Percentiles rank a stretch among this genome's conserved stretches.
Evolutionary conservation across 1,284 basidiomycete species (phyloP).

Genomic region (Marasmius sp.): DNA sequence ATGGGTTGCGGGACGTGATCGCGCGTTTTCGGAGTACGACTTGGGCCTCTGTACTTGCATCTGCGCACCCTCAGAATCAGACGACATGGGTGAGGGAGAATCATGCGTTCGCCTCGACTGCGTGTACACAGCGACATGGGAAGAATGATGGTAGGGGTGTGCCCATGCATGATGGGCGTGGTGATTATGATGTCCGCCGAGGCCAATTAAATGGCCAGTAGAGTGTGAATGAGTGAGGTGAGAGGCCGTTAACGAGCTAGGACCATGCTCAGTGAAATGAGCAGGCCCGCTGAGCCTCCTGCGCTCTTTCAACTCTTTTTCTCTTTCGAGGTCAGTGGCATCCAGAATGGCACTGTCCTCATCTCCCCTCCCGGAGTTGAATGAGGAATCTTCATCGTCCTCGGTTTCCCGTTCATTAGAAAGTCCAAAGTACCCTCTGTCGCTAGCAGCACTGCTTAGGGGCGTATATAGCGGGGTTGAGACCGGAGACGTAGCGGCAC

Average conservation of each 20-base stretch:
- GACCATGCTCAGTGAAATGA: conserved; percentile 37
- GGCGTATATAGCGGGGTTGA: conserved; percentile 43
- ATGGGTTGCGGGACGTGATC: background rate
- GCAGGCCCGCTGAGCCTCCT: conserved; percentile 52
- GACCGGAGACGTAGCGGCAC: conserved; percentile 71
- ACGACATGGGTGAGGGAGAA: conserved; percentile 66
- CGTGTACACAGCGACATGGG: conserved; percentile 26
- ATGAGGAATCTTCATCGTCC: conserved; percentile 7
- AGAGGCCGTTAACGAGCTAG: conserved; percentile 24
- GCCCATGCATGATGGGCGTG: conserved; percentile 20
- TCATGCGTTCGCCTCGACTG: conserved; percentile 41
- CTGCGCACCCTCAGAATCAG: conserved; percentile 51
- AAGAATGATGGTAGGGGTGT: conserved; percentile 41
- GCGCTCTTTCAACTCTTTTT: conserved; percentile 23
- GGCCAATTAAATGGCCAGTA: conserved; percentile 42
- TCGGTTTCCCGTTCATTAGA: conserved; percentile 31
- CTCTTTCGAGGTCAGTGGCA: conserved; percentile 8
- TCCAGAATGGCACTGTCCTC: background rate
- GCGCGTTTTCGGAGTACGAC: background rate
- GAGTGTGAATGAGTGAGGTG: conserved; percentile 37
- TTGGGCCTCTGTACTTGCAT: background rate
- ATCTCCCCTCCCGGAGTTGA: conserved; percentile 7
- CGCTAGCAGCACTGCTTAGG: conserved; percentile 33
- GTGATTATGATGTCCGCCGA: conserved; percentile 16
- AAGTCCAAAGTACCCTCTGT: conserved; percentile 42